Evolutionary conservation across 1,139 yeast genomes (phyloP).

Genomic region (Diutina catenulata): DNA sequence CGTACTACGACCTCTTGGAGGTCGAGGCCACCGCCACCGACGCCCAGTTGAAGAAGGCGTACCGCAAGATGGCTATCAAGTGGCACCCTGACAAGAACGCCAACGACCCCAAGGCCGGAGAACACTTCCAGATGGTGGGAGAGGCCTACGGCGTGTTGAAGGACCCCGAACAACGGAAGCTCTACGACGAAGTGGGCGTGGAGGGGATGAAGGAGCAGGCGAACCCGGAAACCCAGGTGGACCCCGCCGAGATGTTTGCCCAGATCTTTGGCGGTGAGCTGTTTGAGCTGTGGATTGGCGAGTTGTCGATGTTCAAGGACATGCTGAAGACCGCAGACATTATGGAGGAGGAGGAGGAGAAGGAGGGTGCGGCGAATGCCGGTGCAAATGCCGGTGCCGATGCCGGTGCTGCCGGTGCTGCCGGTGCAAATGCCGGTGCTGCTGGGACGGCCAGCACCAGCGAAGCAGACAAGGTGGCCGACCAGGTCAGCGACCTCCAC

Average conservation of each 20-base stretch:
- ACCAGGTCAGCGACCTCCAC: neutral
- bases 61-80: constrained; percentile 17
- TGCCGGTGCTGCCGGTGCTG: neutral
- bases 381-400: neutral
- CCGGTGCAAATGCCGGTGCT: no score
- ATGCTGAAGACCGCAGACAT: constrained; percentile 47
- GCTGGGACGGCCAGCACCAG: no score
- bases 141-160: constrained; percentile 6
- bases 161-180: neutral
- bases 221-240: constrained; percentile 11
- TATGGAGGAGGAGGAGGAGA: constrained; percentile 15
- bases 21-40: constrained; percentile 14
- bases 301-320: constrained; percentile 50
- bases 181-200: constrained; percentile 5
- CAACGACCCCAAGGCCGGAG: constrained; percentile 17
- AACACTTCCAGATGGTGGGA: constrained; percentile 15
- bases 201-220: constrained; percentile 3
- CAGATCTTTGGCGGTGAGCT: constrained; percentile 80
- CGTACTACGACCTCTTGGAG: constrained; percentile 16
- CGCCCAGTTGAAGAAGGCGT: constrained; percentile 17
- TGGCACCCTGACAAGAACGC: constrained; percentile 19
- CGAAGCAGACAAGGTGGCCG: neutral
- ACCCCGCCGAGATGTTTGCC: constrained; percentile 64
- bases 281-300: constrained; percentile 74
- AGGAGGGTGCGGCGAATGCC: constrained; percentile 5